Conservation (phyloP, 2,329 filamentous ascomycete species). For the Penicillium crustosum region DNA sequence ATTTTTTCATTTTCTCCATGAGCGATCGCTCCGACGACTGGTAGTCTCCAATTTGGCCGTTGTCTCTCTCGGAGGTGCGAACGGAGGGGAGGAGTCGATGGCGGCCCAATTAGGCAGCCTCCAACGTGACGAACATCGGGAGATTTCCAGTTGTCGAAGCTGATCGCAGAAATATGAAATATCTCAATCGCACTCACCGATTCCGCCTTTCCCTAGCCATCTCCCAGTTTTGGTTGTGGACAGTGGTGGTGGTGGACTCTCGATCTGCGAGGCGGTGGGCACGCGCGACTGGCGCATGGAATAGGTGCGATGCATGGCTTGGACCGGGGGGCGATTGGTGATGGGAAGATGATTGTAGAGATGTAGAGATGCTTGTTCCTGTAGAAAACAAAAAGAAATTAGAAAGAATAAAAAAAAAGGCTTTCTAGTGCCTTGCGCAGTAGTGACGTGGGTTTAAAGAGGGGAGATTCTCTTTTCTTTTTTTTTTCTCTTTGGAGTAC, state of each 20-base stretch:
- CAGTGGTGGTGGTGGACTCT: constrained; percentile 90
- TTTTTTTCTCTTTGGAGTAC: not conserved
- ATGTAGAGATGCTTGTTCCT: constrained; percentile 14
- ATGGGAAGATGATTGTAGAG: not conserved
- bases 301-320: constrained; percentile 91
- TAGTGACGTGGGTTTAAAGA: constrained; percentile 33
- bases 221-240: constrained; percentile 89
- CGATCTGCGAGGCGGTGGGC: constrained; percentile 84
- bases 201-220: constrained; percentile 79
- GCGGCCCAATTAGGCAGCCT: constrained; percentile 16
- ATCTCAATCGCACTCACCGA: constrained; percentile 65
- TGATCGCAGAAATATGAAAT: not conserved
- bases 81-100: not conserved
- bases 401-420: constrained; percentile 12
- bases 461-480: not conserved
- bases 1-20: not conserved
- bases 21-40: not conserved
- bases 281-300: constrained; percentile 97
- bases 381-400: constrained; percentile 7
- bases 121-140: not conserved
- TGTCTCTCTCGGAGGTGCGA: not conserved
- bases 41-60: not conserved
- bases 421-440: constrained; percentile 29
- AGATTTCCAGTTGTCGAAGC: constrained; percentile 1
- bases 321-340: not conserved